These are phyloP conservation scores for Persicaria maculosa DNA, from an alignment of 148 eudicot genomes.

Conservation along the genomic window DNA sequence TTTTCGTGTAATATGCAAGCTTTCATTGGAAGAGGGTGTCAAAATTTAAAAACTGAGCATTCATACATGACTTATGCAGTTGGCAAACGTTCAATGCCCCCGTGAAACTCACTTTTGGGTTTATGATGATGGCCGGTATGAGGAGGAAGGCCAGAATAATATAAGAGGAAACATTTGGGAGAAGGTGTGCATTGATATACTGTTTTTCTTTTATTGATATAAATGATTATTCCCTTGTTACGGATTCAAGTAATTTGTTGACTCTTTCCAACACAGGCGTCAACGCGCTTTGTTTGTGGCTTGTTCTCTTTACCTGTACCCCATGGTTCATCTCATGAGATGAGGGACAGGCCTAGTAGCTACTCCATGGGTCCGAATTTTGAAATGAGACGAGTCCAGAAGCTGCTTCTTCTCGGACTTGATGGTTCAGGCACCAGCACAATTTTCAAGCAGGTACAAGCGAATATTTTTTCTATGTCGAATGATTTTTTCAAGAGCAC, in stretches of 20 bases:
- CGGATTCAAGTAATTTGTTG: background rate
- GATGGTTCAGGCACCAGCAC: slow-evolving; percentile 97
- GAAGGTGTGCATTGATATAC: slow-evolving; percentile 42
- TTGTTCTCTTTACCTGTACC: slow-evolving; percentile 88
- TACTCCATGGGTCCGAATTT: slow-evolving; percentile 64
- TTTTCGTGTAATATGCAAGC: background rate
- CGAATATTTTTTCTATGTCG: background rate
- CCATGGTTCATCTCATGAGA: slow-evolving; percentile 65
- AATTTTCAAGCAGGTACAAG: slow-evolving; percentile 82
- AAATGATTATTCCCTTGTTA: background rate
- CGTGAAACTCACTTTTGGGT: slow-evolving; percentile 99
- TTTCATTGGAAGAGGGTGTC: background rate
- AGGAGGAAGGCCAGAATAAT: slow-evolving; percentile 99
- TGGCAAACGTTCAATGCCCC: slow-evolving; percentile 95
- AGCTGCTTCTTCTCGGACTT: slow-evolving; percentile 79
- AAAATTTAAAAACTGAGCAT: background rate
- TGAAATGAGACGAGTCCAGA: slow-evolving; percentile 69
- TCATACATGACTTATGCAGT: slow-evolving; percentile 34
- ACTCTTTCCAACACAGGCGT: slow-evolving; percentile 46
- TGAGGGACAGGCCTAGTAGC: slow-evolving; percentile 67
- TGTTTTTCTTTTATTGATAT: background rate
- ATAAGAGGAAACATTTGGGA: slow-evolving; percentile 98
- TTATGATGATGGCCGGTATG: slow-evolving; percentile 97
- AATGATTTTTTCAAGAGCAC: background rate
- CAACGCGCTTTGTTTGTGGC: slow-evolving; percentile 69